phyloP scores from a whole-genome alignment of 2,329 filamentous ascomycete species.

The Talaromyces sp. region DNA sequence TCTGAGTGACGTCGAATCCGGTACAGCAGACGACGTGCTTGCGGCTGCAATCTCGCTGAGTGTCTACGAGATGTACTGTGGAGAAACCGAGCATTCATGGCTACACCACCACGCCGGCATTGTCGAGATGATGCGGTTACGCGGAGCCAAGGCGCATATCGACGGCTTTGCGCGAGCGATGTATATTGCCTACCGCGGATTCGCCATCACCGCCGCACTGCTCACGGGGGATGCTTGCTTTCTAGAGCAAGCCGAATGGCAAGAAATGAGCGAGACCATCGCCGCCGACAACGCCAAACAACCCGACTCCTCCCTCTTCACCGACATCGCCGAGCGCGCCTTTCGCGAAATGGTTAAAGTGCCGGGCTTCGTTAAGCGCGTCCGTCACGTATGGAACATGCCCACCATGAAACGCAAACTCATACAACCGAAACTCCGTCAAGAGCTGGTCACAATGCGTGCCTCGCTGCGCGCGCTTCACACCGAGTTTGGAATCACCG shows the following conservation, averaged over 20 bases:
- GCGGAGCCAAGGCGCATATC: slow-evolving; percentile 26
- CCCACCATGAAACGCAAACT: slow-evolving; percentile 6
- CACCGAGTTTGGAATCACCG: slow-evolving; percentile 20
- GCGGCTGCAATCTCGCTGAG: slow-evolving; percentile 29
- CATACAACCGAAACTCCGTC: slow-evolving; percentile 14
- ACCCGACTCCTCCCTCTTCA: slow-evolving; percentile 23
- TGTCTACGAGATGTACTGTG: slow-evolving; percentile 32
- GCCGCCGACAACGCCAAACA: slow-evolving; percentile 21
- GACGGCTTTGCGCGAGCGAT: slow-evolving; percentile 27
- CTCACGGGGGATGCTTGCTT: slow-evolving; percentile 28
- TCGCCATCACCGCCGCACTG: slow-evolving; percentile 27
- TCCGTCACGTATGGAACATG: slow-evolving; percentile 12
- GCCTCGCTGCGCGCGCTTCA: slow-evolving; percentile 19
- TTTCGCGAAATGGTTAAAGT: slow-evolving; percentile 21
- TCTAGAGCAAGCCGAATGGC: slow-evolving; percentile 28
- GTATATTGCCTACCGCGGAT: slow-evolving; percentile 29
- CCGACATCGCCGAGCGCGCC: slow-evolving; percentile 23
- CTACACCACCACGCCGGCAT: slow-evolving; percentile 31
- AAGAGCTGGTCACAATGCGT: slow-evolving; percentile 15
- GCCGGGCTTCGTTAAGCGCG: slow-evolving; percentile 20
- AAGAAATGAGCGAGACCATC: slow-evolving; percentile 24
- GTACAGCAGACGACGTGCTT: slow-evolving; percentile 27
- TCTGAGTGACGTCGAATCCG: slow-evolving; percentile 19
- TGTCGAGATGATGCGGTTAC: slow-evolving; percentile 27
- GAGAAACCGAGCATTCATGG: slow-evolving; percentile 28